A percentile compares a stretch with the other conserved stretches of the same genome.
Conservation (phyloP, 1,139 yeast genomes). For the Williopsis jadinii region DNA sequence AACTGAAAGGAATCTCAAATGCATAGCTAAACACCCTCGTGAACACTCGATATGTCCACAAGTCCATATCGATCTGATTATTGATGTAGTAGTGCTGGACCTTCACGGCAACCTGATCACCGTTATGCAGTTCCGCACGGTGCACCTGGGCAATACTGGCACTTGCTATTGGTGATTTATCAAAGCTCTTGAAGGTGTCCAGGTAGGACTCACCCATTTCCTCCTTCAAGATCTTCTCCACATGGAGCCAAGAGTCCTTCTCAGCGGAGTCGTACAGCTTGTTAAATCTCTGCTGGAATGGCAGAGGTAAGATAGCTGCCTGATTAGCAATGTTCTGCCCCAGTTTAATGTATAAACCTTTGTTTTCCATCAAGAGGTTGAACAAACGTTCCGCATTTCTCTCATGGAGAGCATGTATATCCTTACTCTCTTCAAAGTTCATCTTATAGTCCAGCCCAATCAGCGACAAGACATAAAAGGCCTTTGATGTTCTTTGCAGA, state of each 20-base stretch:
- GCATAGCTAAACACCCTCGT: slow-evolving; percentile 48
- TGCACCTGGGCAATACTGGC: slow-evolving; percentile 98
- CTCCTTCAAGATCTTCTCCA: slow-evolving; percentile 37
- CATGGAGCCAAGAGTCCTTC: slow-evolving; percentile 50
- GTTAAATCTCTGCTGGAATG: slow-evolving; percentile 73
- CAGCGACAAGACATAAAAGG: slow-evolving; percentile 39
- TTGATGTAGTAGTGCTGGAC: slow-evolving; percentile 97
- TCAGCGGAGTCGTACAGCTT: slow-evolving; percentile 68
- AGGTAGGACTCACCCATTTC: slow-evolving; percentile 81
- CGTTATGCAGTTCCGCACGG: slow-evolving; percentile 56
- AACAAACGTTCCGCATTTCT: slow-evolving; percentile 50
- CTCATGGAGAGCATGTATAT: slow-evolving; percentile 50
- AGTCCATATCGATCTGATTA: slow-evolving; percentile 83
- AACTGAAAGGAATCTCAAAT: slow-evolving; percentile 58
- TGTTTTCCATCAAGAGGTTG: slow-evolving; percentile 46
- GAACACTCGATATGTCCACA: slow-evolving; percentile 49
- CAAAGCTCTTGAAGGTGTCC: slow-evolving; percentile 60
- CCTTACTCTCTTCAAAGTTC: slow-evolving; percentile 35
- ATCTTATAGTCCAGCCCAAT: slow-evolving; percentile 57
- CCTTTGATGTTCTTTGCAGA: slow-evolving; percentile 43
- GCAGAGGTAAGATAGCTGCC: slow-evolving; percentile 60
- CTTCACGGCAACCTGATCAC: slow-evolving; percentile 79
- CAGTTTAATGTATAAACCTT: slow-evolving; percentile 68
- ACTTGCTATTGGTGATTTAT: slow-evolving; percentile 90
- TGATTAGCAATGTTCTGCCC: slow-evolving; percentile 92